Base-by-base conservation (phyloP, 2,329 filamentous ascomycete genomes). In the Lachnellula suecica region DNA sequence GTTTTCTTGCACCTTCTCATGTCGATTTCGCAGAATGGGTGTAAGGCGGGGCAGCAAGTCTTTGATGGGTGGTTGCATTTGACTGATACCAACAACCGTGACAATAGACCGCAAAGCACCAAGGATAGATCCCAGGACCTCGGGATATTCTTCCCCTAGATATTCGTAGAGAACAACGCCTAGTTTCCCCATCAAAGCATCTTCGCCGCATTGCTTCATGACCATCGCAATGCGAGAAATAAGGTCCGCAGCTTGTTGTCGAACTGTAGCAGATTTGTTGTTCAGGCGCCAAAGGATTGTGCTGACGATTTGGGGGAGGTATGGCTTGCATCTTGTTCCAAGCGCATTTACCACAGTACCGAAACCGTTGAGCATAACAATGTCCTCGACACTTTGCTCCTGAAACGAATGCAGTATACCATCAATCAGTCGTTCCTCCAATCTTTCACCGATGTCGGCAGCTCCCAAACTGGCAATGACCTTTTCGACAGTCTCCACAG, bases 1-100 rank as follows among this genome's bases (percentile, higher is more conserved):
- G 72, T 99, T 99, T 67, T 99, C 94, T 70, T 99, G 94, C 40
- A 99, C 95, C 73, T 99, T 99, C 69, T 99, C 94, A 74, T 99
- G 94, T 59, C 94, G 88, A 74, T 99, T 99, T 68, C 94, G 90
- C 49, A 99, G 80, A 69, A 99, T 99, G n/a, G 94, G 94, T 1
- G 94, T 99, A 29, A 99, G 83, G 37, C 94, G 90, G 15, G 94
- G 94, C 9, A 99, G 82, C 25, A 99, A 79, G 68, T 99, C 95
- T 69, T 93, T 93, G 75, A 99, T 97, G 2, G 94, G 93, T 13
- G 94, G 94, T 66, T 97, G 92, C 93, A 97, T 97, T 72, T 95
- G 91, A 64, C 89, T 88, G 74, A 99, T 97, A 73, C 94, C 94
- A 29, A 99, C 93, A 15, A 99, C 94, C 0, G 93, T 97, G 61